Evolutionary conservation across 202 grass and related monocot genomes (phyloP), one percentile per base, ranked within the genome.

Genomic region (Digitaria exilis): DNA sequence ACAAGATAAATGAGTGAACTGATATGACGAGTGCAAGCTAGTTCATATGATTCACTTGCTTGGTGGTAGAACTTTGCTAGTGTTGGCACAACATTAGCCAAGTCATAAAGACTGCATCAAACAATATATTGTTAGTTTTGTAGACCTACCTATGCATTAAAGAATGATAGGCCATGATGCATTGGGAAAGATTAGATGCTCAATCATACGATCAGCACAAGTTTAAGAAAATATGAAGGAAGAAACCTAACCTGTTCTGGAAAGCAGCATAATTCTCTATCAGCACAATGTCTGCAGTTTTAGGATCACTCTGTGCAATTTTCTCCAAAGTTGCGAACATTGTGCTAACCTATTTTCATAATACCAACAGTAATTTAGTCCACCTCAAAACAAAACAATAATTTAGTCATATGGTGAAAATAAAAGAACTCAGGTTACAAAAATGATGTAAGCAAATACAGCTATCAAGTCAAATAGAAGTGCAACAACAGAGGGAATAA

Each of bases 221-320:
- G 45, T 46, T 77, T 73, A 50, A 15, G 28, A 60, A 16, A 68
- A 24, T n/a, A 82, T 31, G 25, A 74, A 79, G 5, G 8, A 69
- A 26, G 54, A 86, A 84, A 68, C 17, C 43, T 74, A 85, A 96
- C 97, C 97, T 99, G 88, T 96, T 99, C 78, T 96, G 93, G 69
- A 99, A 99, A 77, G 97, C 93, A 66, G 97, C 97, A 86, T 99
- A 96, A 37, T 99, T 99, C 79, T 96, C 97, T 71, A 99, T 94
- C 56, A 99, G 63, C 77, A 96, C 84, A 76, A 99, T 94, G 35
- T 99, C 97, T 13, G 86, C 89, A 85, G 73, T 93, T 85, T 89
- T 99, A 29, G 93, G 81, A 81, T 99, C 97, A 74, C 93, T 89
- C 75, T 96, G 97, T 79, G 97, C 93, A 74, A 99, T 94, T 87